Conservation (phyloP, 2,329 filamentous ascomycete species). For the Teratosphaeria epicoccoides region DNA sequence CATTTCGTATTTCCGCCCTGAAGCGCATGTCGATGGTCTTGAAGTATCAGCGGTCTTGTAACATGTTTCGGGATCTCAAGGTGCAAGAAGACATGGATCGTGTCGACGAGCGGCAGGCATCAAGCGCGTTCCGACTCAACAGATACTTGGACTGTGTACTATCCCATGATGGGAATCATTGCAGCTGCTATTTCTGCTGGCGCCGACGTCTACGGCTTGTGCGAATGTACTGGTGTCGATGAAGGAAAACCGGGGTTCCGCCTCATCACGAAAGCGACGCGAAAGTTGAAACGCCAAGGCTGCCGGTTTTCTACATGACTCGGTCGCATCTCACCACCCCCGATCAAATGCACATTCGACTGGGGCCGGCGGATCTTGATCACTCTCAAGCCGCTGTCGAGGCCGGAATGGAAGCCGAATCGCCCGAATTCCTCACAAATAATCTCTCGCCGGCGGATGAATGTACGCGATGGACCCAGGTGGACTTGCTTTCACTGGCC, state of each 20-base stretch:
- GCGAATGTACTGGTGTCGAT: too few species aligned
- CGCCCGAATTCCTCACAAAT: background rate
- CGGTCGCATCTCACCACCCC: background rate
- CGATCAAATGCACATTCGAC: background rate
- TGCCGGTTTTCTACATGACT: background rate
- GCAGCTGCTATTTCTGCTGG: too few species aligned
- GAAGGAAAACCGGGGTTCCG: too few species aligned
- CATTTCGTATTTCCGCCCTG: slow-evolving; percentile 25
- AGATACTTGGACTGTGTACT: background rate
- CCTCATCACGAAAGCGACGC: background rate
- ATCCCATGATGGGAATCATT: background rate
- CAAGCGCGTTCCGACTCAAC: background rate
- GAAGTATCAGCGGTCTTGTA: background rate
- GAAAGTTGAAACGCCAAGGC: background rate
- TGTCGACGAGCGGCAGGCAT: background rate
- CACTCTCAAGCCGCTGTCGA: background rate
- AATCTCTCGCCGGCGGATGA: background rate
- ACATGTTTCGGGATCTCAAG: background rate
- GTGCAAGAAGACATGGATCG: background rate
- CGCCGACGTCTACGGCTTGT: too few species aligned
- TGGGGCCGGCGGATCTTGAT: background rate
- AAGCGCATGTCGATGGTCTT: slow-evolving; percentile 30
- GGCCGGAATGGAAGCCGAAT: background rate
- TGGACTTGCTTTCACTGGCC: background rate
- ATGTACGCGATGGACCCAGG: background rate